These are phyloP conservation scores for Pichia sp. DNA, from an alignment of 1,139 yeast species.

Conservation along the genomic window DNA sequence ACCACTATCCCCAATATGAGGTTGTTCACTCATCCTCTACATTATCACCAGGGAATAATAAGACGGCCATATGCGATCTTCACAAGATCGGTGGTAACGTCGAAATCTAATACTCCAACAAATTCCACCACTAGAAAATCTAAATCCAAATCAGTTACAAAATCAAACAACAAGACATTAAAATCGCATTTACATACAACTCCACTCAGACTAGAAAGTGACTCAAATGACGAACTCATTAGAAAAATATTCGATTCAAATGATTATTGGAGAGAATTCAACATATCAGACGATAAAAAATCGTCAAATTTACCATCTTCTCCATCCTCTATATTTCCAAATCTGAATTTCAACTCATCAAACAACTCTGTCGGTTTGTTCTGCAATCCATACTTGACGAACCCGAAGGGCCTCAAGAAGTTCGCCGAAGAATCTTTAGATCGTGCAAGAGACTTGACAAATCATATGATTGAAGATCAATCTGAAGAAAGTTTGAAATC, in stretches of 20 bases:
- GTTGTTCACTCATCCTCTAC: background rate
- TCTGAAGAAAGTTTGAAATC: slow-evolving; percentile 45
- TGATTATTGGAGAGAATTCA: slow-evolving; percentile 37
- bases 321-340: background rate
- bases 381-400: slow-evolving; percentile 61
- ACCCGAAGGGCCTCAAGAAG: slow-evolving; percentile 67
- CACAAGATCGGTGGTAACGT: background rate
- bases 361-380: slow-evolving; percentile 62
- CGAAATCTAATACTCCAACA: background rate
- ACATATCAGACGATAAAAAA: slow-evolving; percentile 11
- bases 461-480: slow-evolving; percentile 48
- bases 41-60: background rate
- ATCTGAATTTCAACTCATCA: background rate
- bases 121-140: no score
- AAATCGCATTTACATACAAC: background rate
- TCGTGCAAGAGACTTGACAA: slow-evolving; percentile 62
- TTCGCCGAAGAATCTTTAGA: slow-evolving; percentile 65
- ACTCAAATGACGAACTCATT: slow-evolving; percentile 24
- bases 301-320: background rate
- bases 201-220: background rate
- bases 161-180: no score
- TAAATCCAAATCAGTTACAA: no score
- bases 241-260: slow-evolving; percentile 47
- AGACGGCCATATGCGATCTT: background rate
- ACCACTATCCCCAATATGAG: no score